Evolutionary conservation across 2,329 filamentous ascomycete species (phyloP), one percentile per base, ranked within the genome.

Genomic region (Ciborinia camelliae): DNA sequence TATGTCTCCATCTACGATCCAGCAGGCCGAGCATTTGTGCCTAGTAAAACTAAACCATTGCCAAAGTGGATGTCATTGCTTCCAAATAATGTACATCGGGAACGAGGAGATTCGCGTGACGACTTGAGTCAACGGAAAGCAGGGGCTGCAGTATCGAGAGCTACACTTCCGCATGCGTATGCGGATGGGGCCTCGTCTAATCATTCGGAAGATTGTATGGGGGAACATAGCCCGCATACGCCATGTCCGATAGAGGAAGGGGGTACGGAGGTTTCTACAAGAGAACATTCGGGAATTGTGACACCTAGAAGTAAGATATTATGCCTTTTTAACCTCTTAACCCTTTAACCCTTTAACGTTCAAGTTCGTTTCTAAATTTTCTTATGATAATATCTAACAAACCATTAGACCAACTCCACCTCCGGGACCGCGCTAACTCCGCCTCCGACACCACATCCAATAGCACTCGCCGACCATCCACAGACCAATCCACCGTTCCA

Each of bases 1-100:
- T 85, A 83, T 72, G 78, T 85, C 8, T 79, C 81, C 41, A 78
- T 83, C 5, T 74, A 75, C 35, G 79, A 86, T 66, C 83, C 84
- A 0, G 66, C 84, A 14, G 77, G 80, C 18, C 73, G 77, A 12
- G 76, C 79, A 2, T 85, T 85, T 70, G 77, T 75, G 66, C 80
- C 81, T 1, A 79, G 77, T 61, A 78, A 76, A 4, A 77, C 81
- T 14, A 86, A 85, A 66, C 81, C 82, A 1, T 78, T 85, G 14
- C 83, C 83, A 20, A 70, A 69, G 43, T 75, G 73, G 74, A 75
- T 75, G 73, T 57, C 68, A 5, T 52, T 72, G 20, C 70, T 75
- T 50, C 72, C 73, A 3, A 73, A 54, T 39, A 72, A 73, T 51
- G 62, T 71, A 12, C 51, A 68, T 32, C 66, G 62, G 58, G 64